Base-by-base conservation (phyloP, 805 yeast species). In the Yarrowia divulgata region DNA sequence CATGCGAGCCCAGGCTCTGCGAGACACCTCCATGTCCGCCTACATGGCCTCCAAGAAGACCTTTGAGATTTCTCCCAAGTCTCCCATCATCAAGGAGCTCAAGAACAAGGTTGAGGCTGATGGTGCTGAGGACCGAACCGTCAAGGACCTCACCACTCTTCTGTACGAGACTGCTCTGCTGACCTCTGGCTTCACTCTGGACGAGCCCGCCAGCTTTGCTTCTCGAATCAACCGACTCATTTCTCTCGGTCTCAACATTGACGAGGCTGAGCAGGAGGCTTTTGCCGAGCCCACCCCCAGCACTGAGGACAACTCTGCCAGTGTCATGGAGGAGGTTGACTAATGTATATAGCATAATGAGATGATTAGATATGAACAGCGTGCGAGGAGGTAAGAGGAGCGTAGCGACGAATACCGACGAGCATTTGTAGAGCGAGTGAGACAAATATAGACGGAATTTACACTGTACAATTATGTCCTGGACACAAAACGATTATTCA, bases 31-130 rank as follows among this genome's bases (percentile, higher is more conserved):
- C 76, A 95, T 95, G 99, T 93, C 98, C 50, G 88, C 97, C 73
- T 95, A 95, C 95, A 95, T 95, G 99, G 90, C 98, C 62, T 95
- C 99, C 69, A 95, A 95, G 93, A 95, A 95, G 90, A 95, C 95
- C 79, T 92, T 95, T 78, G 99, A 95, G 87, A 93, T 95, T 76
- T 94, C 98, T 78, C 98, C 99, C 84, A 90, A 87, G 82, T 93
- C 98, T 74, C 83, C 97, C 73, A 95, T 95, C 81, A 94, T 95
- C 82, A 89, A 85, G 85, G 99, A 95, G 84, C 90, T 95, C 84
- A 93, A 89, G 87, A 86, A 90, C 81, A 95, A 94, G 89, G 98
- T 95, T 78, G 98, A 93, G 77, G 89, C 90, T 74, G 97, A 92
- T 78, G 98, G 98, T 83, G 93, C 97, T 74, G 96, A 92, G 84